A percentile compares a stretch with the other conserved stretches of the same genome.
Evolutionary conservation across 495 filamentous ascomycete species (phyloP).

Genomic region (Penicillium lagena): DNA sequence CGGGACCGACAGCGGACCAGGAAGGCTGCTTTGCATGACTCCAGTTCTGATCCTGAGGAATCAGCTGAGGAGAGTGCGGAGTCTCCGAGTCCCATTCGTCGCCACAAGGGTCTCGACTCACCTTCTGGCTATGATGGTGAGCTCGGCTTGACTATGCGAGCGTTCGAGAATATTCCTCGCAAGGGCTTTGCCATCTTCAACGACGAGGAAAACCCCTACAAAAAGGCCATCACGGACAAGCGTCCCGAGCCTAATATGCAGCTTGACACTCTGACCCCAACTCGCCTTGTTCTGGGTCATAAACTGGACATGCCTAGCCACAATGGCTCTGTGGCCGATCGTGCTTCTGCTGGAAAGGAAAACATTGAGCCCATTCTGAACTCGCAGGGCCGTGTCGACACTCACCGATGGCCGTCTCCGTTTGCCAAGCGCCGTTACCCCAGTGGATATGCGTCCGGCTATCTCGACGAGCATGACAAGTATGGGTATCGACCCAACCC

Average conservation of each 20-base stretch:
- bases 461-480: constrained; percentile 20
- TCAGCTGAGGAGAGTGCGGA: neutral
- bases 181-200: constrained; percentile 29
- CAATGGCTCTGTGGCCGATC: constrained; percentile 4
- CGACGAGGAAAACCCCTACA: constrained; percentile 16
- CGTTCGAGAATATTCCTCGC: constrained; percentile 12
- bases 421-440: constrained; percentile 19
- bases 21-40: constrained; percentile 2
- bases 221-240: constrained; percentile 6
- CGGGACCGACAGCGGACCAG: constrained; percentile 19
- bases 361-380: constrained; percentile 41
- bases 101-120: constrained; percentile 2
- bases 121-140: constrained; percentile 23
- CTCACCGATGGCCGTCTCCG: constrained; percentile 24
- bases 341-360: constrained; percentile 23
- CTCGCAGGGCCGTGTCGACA: constrained; percentile 23
- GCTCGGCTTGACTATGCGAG: constrained; percentile 16
- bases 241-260: neutral
- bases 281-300: constrained; percentile 16
- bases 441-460: constrained; percentile 23
- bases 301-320: constrained; percentile 7
- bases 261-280: constrained; percentile 13
- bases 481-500: constrained; percentile 34
- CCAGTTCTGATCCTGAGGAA: neutral
- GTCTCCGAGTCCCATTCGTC: constrained; percentile 1